Evolutionary conservation across 169 alveolate species (phyloP).

Genomic region (Plasmodium fragile): DNA sequence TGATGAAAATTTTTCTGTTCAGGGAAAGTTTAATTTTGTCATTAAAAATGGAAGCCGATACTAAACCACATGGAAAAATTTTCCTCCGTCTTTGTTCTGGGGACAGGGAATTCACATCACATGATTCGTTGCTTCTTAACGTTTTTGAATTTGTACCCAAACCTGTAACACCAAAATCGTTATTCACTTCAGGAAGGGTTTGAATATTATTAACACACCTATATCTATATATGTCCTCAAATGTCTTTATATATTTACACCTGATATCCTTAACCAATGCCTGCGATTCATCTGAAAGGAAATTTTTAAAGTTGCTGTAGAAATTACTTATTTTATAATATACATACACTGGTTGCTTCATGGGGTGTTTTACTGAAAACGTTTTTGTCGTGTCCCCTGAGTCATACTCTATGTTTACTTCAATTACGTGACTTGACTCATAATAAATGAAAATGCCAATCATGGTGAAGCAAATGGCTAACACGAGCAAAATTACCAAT

Average conservation of each 20-base stretch:
- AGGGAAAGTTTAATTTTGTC: conserved; percentile 25
- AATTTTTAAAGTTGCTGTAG: conserved; percentile 28
- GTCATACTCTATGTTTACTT: conserved; percentile 19
- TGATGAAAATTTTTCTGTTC: not conserved
- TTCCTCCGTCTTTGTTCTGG: not conserved
- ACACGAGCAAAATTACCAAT: not conserved
- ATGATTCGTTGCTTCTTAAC: not conserved
- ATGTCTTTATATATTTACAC: conserved; percentile 40
- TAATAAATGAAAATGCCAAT: conserved; percentile 48
- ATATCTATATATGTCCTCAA: conserved; percentile 33
- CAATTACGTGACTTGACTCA: conserved; percentile 34
- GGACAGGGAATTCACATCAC: not conserved
- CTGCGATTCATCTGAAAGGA: conserved; percentile 59
- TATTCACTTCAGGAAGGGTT: conserved; percentile 35
- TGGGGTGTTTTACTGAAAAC: conserved; percentile 1
- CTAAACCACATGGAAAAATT: conserved; percentile 56
- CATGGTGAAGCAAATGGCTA: conserved; percentile 14
- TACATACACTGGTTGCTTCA: conserved; percentile 57
- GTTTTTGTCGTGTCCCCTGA: conserved; percentile 10
- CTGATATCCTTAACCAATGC: not conserved
- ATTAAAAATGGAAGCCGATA: conserved; percentile 41
- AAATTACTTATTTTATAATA: conserved; percentile 51
- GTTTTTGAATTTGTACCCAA: not conserved
- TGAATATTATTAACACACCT: conserved; percentile 36
- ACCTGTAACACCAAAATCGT: not conserved